Evolutionary conservation across 768 basidiomycete genomes (phyloP), one percentile per base, ranked within the genome.

Genomic region (Naematelia aurantialba): DNA sequence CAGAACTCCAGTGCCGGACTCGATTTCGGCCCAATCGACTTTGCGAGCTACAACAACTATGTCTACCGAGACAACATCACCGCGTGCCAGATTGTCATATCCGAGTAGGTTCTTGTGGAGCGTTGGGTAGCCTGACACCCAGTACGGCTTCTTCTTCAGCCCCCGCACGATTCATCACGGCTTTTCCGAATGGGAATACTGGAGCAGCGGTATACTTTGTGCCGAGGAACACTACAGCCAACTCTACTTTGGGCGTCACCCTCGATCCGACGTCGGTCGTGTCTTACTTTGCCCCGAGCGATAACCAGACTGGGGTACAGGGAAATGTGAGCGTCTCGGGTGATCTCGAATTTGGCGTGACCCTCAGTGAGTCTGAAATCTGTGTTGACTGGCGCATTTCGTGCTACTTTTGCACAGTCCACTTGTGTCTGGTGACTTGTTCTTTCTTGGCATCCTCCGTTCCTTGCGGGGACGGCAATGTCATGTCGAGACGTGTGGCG

Each of bases 111-210:
- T n/a, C n/a, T 17, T 45, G 45, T 34, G 17, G 8, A n/a, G 12
- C 13, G 2, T 27, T 19, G 29, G 3, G 2, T 14, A 39, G 27
- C 22, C 10, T n/a, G 29, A 3, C 11, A 22, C n/a, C 1, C 30
- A 60, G 58, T 58, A 61, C 62, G 17, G 45, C 65, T 3, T 64
- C 60, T 10, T 60, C 69, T 2, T 59, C 60, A 11, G 65, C 55
- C 24, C 71, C 73, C 10, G 72, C 76, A 3, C 71, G 80, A 13
- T 69, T 81, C 39, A 80, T 82, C 30, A 76, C 75, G 2, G 80
- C 80, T 26, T 74, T 81, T 42, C 81, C 81, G 24, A 78, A 80
- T 27, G 81, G 80, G 8, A 82, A 81, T 61, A 79, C 79, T 8
- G 81, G 80, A 2, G 78, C 78, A 3, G 62, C 80, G 30, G 72